These are phyloP conservation scores for Lunularia cruciata DNA, from an alignment of 225 moss, liverwort and hornwort genomes.

Conservation along the genomic window DNA sequence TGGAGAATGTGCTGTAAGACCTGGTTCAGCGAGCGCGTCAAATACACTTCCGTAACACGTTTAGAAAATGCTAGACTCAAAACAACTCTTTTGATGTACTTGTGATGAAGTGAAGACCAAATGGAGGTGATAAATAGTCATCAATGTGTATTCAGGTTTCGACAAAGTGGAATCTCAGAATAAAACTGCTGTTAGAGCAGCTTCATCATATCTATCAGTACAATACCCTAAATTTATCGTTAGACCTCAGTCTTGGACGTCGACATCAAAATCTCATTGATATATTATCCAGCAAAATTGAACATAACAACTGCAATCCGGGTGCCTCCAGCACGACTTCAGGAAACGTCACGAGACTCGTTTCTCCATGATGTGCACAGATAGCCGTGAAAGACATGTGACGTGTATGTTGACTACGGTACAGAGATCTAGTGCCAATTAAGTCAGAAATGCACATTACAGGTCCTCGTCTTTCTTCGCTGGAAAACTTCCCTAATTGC, in stretches of 20 bases:
- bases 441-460: neutral
- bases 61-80: too few relatives aligned
- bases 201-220: too few relatives aligned
- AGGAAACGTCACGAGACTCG: neutral
- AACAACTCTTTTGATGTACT: too few relatives aligned
- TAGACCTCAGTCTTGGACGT: neutral
- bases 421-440: neutral
- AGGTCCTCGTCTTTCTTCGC: neutral
- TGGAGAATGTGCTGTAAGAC: too few relatives aligned
- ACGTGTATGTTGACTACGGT: neutral
- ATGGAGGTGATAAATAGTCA: too few relatives aligned
- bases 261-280: conserved; percentile 15
- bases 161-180: too few relatives aligned
- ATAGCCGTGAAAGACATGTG: conserved; percentile 7
- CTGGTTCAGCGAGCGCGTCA: too few relatives aligned
- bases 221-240: too few relatives aligned
- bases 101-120: too few relatives aligned
- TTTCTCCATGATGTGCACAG: conserved; percentile 3
- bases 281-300: conserved; percentile 19
- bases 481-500: neutral
- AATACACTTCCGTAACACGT: too few relatives aligned
- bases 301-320: conserved; percentile 5
- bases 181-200: neutral
- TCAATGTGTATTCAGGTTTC: too few relatives aligned
- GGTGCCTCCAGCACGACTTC: conserved; percentile 1